phyloP scores from a whole-genome alignment of 2,329 filamentous ascomycete genomes.

The Penicillium hordei region DNA sequence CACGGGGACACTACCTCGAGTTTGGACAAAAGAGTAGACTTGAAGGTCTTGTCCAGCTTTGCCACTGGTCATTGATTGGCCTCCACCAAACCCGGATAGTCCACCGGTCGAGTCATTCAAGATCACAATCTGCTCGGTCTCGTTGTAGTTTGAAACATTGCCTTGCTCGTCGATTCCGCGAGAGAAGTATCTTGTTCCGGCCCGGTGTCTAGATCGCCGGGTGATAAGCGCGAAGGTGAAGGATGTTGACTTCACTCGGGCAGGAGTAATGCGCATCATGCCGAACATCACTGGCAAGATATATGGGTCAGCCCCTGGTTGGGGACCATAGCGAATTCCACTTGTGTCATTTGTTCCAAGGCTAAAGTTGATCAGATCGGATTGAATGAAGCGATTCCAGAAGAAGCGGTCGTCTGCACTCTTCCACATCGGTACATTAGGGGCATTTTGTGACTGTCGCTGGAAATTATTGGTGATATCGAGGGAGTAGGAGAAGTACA shows the following conservation, averaged over 20 bases:
- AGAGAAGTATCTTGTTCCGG: constrained; percentile 91
- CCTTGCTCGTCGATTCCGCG: constrained; percentile 90
- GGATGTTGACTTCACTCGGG: constrained; percentile 78
- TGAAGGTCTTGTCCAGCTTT: constrained; percentile 76
- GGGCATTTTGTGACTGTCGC: constrained; percentile 77
- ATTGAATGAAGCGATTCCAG: constrained; percentile 93
- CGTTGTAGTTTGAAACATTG: constrained; percentile 97
- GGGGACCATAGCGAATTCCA: constrained; percentile 53
- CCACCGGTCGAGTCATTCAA: constrained; percentile 78
- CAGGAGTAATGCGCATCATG: constrained; percentile 87
- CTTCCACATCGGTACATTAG: constrained; percentile 77
- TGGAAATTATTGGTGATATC: constrained; percentile 98
- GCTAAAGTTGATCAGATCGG: constrained; percentile 88
- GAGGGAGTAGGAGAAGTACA: constrained; percentile 98
- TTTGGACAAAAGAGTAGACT: constrained; percentile 92
- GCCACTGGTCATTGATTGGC: constrained; percentile 71
- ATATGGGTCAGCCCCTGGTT: constrained; percentile 80
- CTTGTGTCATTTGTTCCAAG: constrained; percentile 53
- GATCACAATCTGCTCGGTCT: constrained; percentile 90
- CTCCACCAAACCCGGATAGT: constrained; percentile 76
- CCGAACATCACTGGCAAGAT: constrained; percentile 96
- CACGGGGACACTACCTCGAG: constrained; percentile 89
- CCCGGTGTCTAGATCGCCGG: constrained; percentile 80
- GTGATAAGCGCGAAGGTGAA: constrained; percentile 87
- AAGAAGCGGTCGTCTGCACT: constrained; percentile 96